Conservation (phyloP, 768 basidiomycete genomes). For the Suillus tomentosus region DNA sequence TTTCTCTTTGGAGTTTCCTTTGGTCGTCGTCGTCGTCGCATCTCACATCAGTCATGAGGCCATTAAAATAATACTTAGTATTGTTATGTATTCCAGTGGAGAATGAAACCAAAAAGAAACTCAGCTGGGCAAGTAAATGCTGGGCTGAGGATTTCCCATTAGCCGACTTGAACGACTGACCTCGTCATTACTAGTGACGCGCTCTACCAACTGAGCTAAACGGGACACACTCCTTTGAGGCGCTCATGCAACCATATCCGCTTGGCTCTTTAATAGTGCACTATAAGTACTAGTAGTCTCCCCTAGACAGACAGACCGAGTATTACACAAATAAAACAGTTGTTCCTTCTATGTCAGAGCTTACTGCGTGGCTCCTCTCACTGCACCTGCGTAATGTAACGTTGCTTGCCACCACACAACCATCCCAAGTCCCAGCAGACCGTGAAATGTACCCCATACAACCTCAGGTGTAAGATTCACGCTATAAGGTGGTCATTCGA, state of each 20-base stretch:
- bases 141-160: slow-evolving; percentile 32
- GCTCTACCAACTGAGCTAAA: slow-evolving; percentile 54
- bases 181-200: slow-evolving; percentile 51
- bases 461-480: slow-evolving; percentile 69
- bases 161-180: slow-evolving; percentile 46
- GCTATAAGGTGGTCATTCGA: slow-evolving; percentile 33
- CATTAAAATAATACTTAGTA: too few relatives aligned
- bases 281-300: neutral
- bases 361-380: slow-evolving; percentile 25
- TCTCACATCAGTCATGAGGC: too few relatives aligned
- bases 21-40: too few relatives aligned
- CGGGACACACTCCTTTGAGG: slow-evolving; percentile 18
- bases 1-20: too few relatives aligned
- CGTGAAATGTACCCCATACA: slow-evolving; percentile 74
- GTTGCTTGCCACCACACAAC: slow-evolving; percentile 85
- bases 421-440: slow-evolving; percentile 69
- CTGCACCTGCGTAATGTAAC: slow-evolving; percentile 49
- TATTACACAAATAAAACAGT: neutral
- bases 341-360: neutral
- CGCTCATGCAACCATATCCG: neutral
- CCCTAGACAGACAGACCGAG: neutral
- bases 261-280: neutral
- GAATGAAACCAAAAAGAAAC: neutral
- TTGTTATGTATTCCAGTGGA: too few relatives aligned
- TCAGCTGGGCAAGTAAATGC: too few relatives aligned